Base-by-base conservation (phyloP, 192 early-diverging fungal species). In the Lunasporangiospora selenospora region DNA sequence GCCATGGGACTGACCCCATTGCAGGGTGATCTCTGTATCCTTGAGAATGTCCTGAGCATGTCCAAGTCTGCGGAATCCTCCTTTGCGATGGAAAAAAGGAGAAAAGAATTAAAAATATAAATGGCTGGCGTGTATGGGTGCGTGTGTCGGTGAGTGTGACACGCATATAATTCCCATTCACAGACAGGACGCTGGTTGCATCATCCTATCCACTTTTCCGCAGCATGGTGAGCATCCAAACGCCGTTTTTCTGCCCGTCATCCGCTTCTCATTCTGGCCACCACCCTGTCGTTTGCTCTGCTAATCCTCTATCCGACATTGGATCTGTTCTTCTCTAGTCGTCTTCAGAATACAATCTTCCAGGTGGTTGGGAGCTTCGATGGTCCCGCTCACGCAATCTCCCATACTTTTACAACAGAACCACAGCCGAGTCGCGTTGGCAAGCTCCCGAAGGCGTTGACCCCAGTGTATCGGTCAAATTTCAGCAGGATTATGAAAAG, bases 381-480 rank as follows among this genome's bases (percentile, higher is more conserved):
- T 78, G 73, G 44, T 92, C 90, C 19, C 80, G 82, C 37, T 85
- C 85, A 2, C 83, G 81, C 67, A 79, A 83, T 58, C 84, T 80
- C n/a, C 67, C 83, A 33, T 94, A 94, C 64, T 94, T 90, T 71
- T 92, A 87, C 62, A 94, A 94, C 69, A 79, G 67, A n/a, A 76
- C 67, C 16, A 93, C 86, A 6, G 71, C 84, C 11, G 90, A 93
- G 63, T 85, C 85, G 44, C 80, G 85, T 21, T 94, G 93, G 93
- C 90, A 92, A 29, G 79, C 85, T 16, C 93, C 93, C 4, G 65
- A 77, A 4, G 81, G 77, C 5, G 65, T 76, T 37, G 70, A 78
- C 40, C 61, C 70, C 19, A 46, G 19, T 11, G 53, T 37, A 24
- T 56, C 77, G 67, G 41, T 59, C 11, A 57, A 37, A 12, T 67